Conservation (phyloP, 169 alveolate genomes). For the Plasmodium adleri region DNA sequence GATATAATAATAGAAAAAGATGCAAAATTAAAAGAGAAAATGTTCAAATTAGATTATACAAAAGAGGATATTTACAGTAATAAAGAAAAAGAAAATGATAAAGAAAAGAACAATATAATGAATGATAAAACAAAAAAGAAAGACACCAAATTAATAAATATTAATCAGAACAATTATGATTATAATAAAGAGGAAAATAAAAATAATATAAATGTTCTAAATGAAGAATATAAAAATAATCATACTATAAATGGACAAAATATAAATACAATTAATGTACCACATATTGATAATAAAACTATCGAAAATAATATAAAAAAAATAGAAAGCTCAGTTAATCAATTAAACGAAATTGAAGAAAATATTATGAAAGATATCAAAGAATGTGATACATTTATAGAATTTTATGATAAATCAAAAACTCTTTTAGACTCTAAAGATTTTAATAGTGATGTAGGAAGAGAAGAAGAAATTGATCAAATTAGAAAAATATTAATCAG, state of each 20-base stretch:
- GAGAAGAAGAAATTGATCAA: constrained; percentile 60
- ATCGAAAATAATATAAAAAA: constrained; percentile 45
- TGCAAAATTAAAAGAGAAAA: too few species aligned
- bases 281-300: constrained; percentile 24
- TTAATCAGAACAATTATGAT: not conserved
- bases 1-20: too few species aligned
- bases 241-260: constrained; percentile 6
- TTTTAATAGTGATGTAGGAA: constrained; percentile 70
- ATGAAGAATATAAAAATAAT: constrained; percentile 2
- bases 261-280: constrained; percentile 1
- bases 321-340: constrained; percentile 41
- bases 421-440: constrained; percentile 65
- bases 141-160: not conserved
- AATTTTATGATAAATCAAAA: constrained; percentile 63
- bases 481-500: constrained; percentile 46
- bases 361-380: constrained; percentile 43
- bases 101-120: too few species aligned
- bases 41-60: too few species aligned
- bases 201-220: not conserved
- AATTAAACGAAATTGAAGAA: constrained; percentile 65
- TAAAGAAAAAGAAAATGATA: too few species aligned
- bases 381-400: constrained; percentile 64
- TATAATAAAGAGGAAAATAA: constrained; percentile 6
- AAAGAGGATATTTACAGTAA: too few species aligned
- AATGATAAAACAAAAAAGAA: not conserved